Base-by-base conservation (phyloP, 768 basidiomycete genomes). In the Tulasnella sp. region DNA sequence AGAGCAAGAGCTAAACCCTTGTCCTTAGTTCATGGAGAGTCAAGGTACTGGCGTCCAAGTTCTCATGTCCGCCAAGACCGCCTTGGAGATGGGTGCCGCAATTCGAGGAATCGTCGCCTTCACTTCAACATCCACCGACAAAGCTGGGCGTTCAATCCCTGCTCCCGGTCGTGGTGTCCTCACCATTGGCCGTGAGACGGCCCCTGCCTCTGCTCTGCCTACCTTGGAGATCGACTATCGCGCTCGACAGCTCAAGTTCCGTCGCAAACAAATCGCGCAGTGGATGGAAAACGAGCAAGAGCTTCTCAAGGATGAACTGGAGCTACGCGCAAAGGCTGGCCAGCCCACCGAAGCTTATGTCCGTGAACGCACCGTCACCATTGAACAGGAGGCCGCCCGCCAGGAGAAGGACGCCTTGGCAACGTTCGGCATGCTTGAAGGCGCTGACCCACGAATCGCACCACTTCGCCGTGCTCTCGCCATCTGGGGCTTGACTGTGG, bases 41-140 rank as follows among this genome's bases (percentile, higher is more conserved):
- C 94, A 95, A 84, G 98, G 98, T 75, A 93, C 94, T 80, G 98
- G 98, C 85, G 94, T 98, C 29, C 97, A 99, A 82, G 91, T 99
- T 75, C 88, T 99, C 80, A 99, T 99, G 98, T 95, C 87, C 81
- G 98, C 98, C 26, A 94, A 92, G 86, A 98, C 96, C 3, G 98
- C 98, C 32, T 86, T 99, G 77, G 94, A 98, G 82, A 90, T 99
- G 75, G 98, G 98, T 78, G 91, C 91, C 46, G 93, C 95, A 26
- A 94, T 99, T 82, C 95, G 94, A 81, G 95, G 94, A 82, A 89
- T 99, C 81, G 88, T 99, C 79, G 96, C 91, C 1, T 99, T 94
- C 87, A 98, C 98, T 2, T 96, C 97, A 2, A 99, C 98, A 2
- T 95, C 95, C 10, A 95, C 93, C 81, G 98, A 99, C 87, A 99